Evolutionary conservation across 768 basidiomycete genomes (phyloP).

Genomic region (Leccinum broughii): DNA sequence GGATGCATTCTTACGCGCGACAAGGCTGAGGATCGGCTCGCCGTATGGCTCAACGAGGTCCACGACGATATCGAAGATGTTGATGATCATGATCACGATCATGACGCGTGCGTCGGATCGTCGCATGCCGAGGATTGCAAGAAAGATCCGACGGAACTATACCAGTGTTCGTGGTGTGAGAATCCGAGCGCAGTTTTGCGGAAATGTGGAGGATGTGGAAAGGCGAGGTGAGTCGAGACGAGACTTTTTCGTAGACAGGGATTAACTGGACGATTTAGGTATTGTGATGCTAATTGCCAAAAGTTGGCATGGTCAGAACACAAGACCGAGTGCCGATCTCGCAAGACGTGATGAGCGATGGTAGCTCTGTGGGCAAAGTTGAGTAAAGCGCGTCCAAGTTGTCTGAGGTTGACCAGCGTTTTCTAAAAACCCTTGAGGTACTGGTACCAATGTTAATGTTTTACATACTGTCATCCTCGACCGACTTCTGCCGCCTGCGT

Average conservation of each 20-base stretch:
- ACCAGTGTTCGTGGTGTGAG: slow-evolving; percentile 61
- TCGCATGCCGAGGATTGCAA: neutral
- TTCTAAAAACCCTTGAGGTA: neutral
- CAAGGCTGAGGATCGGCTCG: slow-evolving; percentile 55
- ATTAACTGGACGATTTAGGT: slow-evolving; percentile 1
- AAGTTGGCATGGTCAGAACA: slow-evolving; percentile 19
- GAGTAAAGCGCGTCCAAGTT: neutral
- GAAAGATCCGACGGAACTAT: slow-evolving; percentile 45
- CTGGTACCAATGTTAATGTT: neutral
- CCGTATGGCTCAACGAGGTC: slow-evolving; percentile 52
- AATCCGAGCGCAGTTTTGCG: slow-evolving; percentile 59
- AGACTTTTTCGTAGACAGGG: neutral
- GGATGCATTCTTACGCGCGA: slow-evolving; percentile 28
- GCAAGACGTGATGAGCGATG: neutral
- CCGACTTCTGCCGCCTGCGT: neutral
- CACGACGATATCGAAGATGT: slow-evolving; percentile 31
- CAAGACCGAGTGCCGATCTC: slow-evolving; percentile 9
- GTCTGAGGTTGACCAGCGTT: neutral
- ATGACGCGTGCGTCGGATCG: neutral
- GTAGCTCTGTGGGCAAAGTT: neutral
- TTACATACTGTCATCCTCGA: no score
- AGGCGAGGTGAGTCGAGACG: slow-evolving; percentile 35
- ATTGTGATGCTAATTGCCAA: slow-evolving; percentile 19
- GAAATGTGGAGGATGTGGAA: slow-evolving; percentile 50
- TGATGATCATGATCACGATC: neutral